Evolutionary conservation across 2,329 filamentous ascomycete genomes (phyloP).

Genomic region (Orbilia oligospora): DNA sequence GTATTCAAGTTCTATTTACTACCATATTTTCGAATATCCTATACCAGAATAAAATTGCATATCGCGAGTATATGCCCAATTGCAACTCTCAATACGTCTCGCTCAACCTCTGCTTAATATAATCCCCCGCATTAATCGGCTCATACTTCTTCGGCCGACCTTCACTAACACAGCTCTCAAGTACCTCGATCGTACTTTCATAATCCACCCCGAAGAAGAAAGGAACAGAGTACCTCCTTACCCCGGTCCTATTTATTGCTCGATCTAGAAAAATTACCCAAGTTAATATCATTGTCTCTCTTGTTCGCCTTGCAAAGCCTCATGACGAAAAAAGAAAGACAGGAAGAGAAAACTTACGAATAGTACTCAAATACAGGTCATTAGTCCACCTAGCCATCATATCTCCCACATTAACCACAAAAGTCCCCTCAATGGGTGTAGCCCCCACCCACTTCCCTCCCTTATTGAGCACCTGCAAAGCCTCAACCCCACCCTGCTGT

Average conservation of each 20-base stretch:
- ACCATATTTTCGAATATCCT: no score
- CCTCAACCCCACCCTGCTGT: constrained; percentile 61
- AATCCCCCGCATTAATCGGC: constrained; percentile 55
- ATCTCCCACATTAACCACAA: constrained; percentile 72
- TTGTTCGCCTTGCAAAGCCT: no score
- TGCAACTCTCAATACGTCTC: constrained; percentile 38
- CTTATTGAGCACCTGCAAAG: constrained; percentile 62
- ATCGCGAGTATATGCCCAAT: no score
- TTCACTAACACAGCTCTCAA: constrained; percentile 49
- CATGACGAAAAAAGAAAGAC: background rate
- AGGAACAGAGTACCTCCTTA: constrained; percentile 73
- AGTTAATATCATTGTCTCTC: background rate
- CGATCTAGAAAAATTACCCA: constrained; percentile 35
- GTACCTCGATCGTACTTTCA: constrained; percentile 65
- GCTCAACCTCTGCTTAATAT: constrained; percentile 56
- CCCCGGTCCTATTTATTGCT: constrained; percentile 66
- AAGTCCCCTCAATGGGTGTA: constrained; percentile 67
- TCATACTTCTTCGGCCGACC: constrained; percentile 39
- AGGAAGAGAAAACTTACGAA: constrained; percentile 67
- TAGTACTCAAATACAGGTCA: constrained; percentile 69
- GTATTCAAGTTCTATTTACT: no score
- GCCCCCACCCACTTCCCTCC: constrained; percentile 54
- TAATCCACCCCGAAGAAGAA: constrained; percentile 73
- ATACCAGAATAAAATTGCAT: no score
- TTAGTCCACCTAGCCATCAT: constrained; percentile 72